Evolutionary conservation across 495 filamentous ascomycete species (phyloP).

Genomic region (Penicillium verhagenii): DNA sequence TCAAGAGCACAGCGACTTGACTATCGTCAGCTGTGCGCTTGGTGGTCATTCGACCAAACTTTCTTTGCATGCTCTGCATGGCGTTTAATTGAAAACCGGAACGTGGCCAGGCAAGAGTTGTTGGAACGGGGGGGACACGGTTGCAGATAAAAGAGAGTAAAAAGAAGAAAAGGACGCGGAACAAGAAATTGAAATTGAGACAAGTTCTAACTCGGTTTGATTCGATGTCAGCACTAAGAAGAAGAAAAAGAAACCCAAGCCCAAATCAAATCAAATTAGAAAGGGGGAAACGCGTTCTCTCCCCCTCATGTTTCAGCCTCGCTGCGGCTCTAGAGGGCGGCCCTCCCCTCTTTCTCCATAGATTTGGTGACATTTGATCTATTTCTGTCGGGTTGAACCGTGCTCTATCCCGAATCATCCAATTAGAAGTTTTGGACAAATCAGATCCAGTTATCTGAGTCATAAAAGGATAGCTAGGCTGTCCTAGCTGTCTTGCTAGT

Average conservation of each 20-base stretch:
- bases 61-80: conserved; percentile 80
- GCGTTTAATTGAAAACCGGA: conserved; percentile 24
- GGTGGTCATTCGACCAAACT: conserved; percentile 66
- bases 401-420: neutral
- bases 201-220: too few relatives aligned
- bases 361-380: too few relatives aligned
- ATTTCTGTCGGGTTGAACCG: conserved; percentile 7
- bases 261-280: conserved; percentile 7
- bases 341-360: conserved; percentile 2
- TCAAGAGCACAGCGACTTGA: conserved; percentile 71
- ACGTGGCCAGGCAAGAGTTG: neutral
- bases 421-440: conserved; percentile 2
- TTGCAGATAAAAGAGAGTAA: neutral
- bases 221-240: conserved; percentile 2
- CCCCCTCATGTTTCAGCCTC: conserved; percentile 23
- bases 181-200: too few relatives aligned
- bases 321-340: conserved; percentile 24
- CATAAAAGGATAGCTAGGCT: too few relatives aligned
- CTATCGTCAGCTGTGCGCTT: conserved; percentile 72
- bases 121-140: neutral
- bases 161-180: conserved; percentile 1
- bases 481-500: too few relatives aligned
- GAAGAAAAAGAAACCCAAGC: too few relatives aligned
- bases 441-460: neutral
- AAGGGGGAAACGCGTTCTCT: conserved; percentile 1